Evolutionary conservation across 352 stramenopile species (phyloP), one percentile per base, ranked within the genome.

Genomic region (Blastocystis sp.): DNA sequence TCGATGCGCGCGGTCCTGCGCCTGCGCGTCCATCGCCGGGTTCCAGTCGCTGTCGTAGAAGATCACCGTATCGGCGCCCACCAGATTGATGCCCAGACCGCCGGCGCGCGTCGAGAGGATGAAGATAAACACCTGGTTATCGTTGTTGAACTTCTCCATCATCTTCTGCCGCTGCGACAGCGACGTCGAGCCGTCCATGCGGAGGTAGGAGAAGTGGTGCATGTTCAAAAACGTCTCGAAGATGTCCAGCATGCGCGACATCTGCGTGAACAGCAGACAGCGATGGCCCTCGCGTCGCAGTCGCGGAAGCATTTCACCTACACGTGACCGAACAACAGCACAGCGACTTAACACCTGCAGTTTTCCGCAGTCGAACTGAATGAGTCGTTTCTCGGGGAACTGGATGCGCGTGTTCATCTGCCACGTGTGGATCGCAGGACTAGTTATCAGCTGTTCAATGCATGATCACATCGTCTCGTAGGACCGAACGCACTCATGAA

Each of bases 221-320:
- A 98, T 90, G 86, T 97, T 98, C 46, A 99, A 90, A 89, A 98
- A 99, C 57, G 93, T 91, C 90, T 99, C 96, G 16, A 99, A 90
- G 42, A 99, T 94, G 89, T 99, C 97, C 40, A 99, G 90, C 95
- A 99, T 98, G 63, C 95, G 96, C 71, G 93, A 97, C 96, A 99
- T 99, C 88, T 99, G 94, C 34, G 93, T 97, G 76, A 97, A 97
- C 51, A 97, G 96, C n/a, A 97, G 88, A 6, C 92, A 94, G 29
- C 95, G 91, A 86, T 99, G 95, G 7, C 92, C 92, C 16, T 91
- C 94, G 14, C 91, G 91, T 84, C 97, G 97, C n/a, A 98, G 90
- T 78, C 97, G 95, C 3, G 93, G 94, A 21, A 99, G 88, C 87
- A 99, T 94, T 40, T 89, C 48, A 38, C 91, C 91, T 93, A 89